Evolutionary conservation across 2,329 filamentous ascomycete species (phyloP), one percentile per base, ranked within the genome.

Genomic region (Aureobasidium sp.): DNA sequence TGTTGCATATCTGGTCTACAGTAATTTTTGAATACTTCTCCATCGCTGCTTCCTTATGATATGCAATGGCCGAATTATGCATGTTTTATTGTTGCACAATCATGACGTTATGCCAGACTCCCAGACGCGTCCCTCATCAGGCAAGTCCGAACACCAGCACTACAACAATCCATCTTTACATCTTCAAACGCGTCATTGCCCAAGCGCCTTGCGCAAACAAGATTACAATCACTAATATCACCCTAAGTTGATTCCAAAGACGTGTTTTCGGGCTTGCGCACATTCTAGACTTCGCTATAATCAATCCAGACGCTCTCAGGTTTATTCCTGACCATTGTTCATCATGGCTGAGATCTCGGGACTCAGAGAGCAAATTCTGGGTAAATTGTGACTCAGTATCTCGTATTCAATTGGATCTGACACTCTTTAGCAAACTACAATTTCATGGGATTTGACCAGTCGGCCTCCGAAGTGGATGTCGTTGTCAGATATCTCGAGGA

Each of bases 331-430:
- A 41, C 8, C 52, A 4, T n/a, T 20, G 10, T 9, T 27, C 32
- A 34, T 26, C 41, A 57, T 57, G 53, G 53, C 53, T 24, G 39
- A 44, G 24, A 57, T 57, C 12, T 26, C 27, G 12, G 53, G 55
- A 20, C 39, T 59, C 10, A 27, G 55, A 29, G 55, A 59, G 17
- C 55, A 59, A 15, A 59, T 59, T 39, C 55, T 59, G 27, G 55
- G 55, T 59, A 34, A 27, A 12, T 4, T 9, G 24, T 20, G 17
- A 20, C 26, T 17, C 5, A 24, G 20, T 7, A n/a, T 12, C 1
- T 6, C 13, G 15, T 12, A 15, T 32, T 2, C 8, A 34, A 43
- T 1, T 13, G 20, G 12, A 7, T 9, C 32, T 48, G 43, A 59
- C n/a, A 10, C 20, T 39, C 3, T 29, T 2, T 15, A 59, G 55